phyloP scores from a whole-genome alignment of 257 asterid species.

The Lycium barbarum region DNA sequence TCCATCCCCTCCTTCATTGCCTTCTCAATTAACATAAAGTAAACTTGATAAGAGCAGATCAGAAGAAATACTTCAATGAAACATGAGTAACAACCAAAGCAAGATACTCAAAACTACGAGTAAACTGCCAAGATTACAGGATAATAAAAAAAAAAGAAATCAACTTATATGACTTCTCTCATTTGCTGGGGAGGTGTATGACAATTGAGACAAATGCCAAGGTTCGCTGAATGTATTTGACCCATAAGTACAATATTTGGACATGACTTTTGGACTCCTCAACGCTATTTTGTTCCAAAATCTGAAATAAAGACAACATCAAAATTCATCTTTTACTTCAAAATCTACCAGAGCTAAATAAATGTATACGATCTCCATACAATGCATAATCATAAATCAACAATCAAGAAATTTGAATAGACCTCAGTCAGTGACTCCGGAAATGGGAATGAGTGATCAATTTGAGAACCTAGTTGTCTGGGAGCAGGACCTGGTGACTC shows the following conservation, averaged over 20 bases:
- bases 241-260: conserved; percentile 96
- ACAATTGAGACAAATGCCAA: conserved; percentile 78
- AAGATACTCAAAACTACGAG: not conserved
- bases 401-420: conserved; percentile 29
- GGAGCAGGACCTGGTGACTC: conserved; percentile 95
- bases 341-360: too few relatives aligned
- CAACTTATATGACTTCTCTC: conserved; percentile 87
- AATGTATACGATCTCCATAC: not conserved
- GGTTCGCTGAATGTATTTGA: conserved; percentile 94
- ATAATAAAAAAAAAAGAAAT: conserved; percentile 21
- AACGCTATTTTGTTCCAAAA: conserved; percentile 93
- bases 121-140: not conserved
- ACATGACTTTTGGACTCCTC: conserved; percentile 98
- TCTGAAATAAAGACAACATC: conserved; percentile 57
- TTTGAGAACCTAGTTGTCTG: conserved; percentile 91
- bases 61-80: not conserved
- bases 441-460: conserved; percentile 97
- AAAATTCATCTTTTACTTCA: not conserved
- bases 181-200: conserved; percentile 97
- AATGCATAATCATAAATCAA: not conserved
- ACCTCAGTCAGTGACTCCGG: conserved; percentile 98
- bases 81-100: not conserved
- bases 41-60: conserved; percentile 7
- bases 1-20: conserved; percentile 22
- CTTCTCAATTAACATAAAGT: conserved; percentile 19